Evolutionary conservation across 257 asterid species (phyloP), one percentile per base, ranked within the genome.

Genomic region (Fraxinus anomala): DNA sequence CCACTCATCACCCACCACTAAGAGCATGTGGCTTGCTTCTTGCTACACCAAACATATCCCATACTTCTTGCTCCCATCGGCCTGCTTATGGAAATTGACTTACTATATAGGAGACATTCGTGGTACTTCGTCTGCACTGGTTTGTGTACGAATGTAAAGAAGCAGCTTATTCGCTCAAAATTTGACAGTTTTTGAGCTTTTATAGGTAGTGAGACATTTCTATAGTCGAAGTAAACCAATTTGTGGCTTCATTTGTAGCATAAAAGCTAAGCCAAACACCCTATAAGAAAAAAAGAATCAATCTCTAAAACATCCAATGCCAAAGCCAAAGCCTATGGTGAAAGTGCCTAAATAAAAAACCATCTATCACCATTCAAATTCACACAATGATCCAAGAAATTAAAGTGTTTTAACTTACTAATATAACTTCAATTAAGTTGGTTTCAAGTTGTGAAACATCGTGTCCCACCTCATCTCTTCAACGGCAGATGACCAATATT

Each of bases 401-500:
- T 2, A 11, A 42, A 12, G 16, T 11, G 16, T 42, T 42, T 11
- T 42, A 40, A 9, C 40, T 6, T 36, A 36, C 12, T 30, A 40
- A 71, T 70, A 33, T 23, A 37, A 13, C 4, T 11, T 3, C 3
- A 4, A 21, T 89, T 79, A 91, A 85, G 95, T 91, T 24, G 97
- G 97, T 73, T 90, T 93, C 86, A 91, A 77, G 78, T 93, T 88
- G 30, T 90, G 94, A 86, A 93, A 90, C 96, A 90, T 85, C 0
- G 97, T 44, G 83, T 91, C 96, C 96, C 96, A 91, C 84, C 87
- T 87, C 79, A 88, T 82, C 77, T 92, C 92, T 66, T 92, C 95
- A 77, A 84, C 86, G 1, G 72, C 90, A 77, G 86, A 74, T 0
- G 91, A 80, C 81, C 87, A 84, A 83, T 85, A 85, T 44, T 88